Percentiles rank a stretch among this genome's conserved stretches.
Conservation (phyloP, 208 protist species). For the Acanthamoeba royreba region DNA sequence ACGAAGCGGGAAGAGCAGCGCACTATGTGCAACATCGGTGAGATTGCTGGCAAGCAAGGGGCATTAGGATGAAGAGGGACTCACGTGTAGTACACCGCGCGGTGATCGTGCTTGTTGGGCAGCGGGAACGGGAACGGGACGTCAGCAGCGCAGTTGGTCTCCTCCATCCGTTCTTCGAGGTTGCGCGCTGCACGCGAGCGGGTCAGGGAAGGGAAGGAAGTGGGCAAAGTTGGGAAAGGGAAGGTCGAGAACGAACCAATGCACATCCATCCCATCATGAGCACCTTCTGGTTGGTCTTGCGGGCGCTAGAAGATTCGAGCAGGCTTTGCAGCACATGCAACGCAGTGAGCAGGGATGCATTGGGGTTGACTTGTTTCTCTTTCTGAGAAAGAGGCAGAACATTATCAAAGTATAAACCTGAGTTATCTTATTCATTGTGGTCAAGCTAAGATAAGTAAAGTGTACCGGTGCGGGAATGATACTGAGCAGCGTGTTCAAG, state of each 20-base stretch:
- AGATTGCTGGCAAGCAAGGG: neutral
- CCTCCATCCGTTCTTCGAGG: neutral
- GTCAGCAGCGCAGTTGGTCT: neutral
- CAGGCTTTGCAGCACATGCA: neutral
- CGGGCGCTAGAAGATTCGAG: neutral
- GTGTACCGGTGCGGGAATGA: neutral
- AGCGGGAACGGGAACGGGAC: neutral
- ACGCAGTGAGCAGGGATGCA: neutral
- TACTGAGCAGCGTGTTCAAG: neutral
- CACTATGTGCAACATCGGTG: neutral
- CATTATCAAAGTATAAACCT: neutral
- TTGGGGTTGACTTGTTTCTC: neutral
- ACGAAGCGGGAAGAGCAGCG: neutral
- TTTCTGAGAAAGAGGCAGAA: neutral
- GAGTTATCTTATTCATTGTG: neutral
- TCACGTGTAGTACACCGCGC: neutral
- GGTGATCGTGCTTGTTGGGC: neutral
- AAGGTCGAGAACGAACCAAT: neutral
- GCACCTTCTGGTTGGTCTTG: neutral
- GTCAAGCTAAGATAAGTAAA: neutral
- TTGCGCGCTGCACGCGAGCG: neutral
- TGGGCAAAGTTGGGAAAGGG: neutral
- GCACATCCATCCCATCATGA: neutral
- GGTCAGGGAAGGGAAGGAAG: neutral
- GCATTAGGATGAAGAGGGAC: neutral